A percentile compares a stretch with the other conserved stretches of the same genome.
Evolutionary conservation across 2,329 filamentous ascomycete genomes (phyloP).

Genomic region (Fusarium torreyae): DNA sequence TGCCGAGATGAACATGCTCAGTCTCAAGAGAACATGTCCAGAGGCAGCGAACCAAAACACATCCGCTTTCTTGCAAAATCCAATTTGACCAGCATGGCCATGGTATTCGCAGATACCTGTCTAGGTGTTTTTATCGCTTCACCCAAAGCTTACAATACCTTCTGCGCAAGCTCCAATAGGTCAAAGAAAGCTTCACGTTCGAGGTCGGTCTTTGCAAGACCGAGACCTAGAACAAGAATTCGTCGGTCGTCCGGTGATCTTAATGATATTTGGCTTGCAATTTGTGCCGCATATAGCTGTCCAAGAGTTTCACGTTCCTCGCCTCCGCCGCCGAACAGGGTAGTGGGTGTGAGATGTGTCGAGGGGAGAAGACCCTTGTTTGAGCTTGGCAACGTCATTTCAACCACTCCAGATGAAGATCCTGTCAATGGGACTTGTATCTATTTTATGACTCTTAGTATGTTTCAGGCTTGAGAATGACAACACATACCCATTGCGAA

Average conservation of each 20-base stretch:
- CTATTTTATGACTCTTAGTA: slow-evolving; percentile 57
- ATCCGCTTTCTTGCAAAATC: neutral
- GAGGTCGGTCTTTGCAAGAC: slow-evolving; percentile 66
- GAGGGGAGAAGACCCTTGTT: slow-evolving; percentile 76
- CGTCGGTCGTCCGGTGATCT: slow-evolving; percentile 76
- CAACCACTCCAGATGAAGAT: slow-evolving; percentile 74
- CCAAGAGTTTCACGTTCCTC: slow-evolving; percentile 85
- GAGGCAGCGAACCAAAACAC: neutral
- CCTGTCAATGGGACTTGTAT: slow-evolving; percentile 84
- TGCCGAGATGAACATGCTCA: neutral
- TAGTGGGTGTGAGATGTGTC: slow-evolving; percentile 86
- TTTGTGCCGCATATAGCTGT: slow-evolving; percentile 90
- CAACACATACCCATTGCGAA: slow-evolving; percentile 84
- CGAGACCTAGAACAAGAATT: slow-evolving; percentile 74
- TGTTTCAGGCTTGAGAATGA: neutral
- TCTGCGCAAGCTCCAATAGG: slow-evolving; percentile 73
- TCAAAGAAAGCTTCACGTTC: slow-evolving; percentile 74
- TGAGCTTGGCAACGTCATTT: slow-evolving; percentile 69
- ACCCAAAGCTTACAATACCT: slow-evolving; percentile 62
- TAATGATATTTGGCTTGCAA: slow-evolving; percentile 83
- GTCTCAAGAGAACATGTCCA: too few relatives aligned
- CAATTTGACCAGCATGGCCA: neutral
- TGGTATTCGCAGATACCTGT: too few relatives aligned
- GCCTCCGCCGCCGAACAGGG: slow-evolving; percentile 86
- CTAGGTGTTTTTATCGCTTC: neutral